Percentiles rank a stretch among this genome's conserved stretches.
phyloP scores from a whole-genome alignment of 768 basidiomycete genomes.

The Dentipellis fragilis region DNA sequence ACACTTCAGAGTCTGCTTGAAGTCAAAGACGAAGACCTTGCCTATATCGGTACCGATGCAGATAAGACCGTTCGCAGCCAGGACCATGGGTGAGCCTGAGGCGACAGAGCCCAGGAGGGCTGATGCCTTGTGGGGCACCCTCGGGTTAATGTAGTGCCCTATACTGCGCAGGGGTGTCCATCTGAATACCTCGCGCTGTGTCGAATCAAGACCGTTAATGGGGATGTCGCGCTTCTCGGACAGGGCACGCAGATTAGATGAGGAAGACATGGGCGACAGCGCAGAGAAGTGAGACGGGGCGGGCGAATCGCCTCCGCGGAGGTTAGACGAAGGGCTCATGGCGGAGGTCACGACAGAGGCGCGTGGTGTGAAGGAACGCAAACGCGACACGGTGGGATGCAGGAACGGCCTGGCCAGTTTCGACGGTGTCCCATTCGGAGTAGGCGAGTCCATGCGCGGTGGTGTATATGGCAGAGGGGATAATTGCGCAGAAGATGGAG shows the following conservation, averaged over 20 bases:
- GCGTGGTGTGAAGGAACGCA: constrained; percentile 57
- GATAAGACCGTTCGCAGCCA: constrained; percentile 80
- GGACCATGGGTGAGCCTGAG: constrained; percentile 62
- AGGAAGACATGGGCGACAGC: constrained; percentile 58
- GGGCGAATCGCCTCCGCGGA: constrained; percentile 37
- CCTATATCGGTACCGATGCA: constrained; percentile 84
- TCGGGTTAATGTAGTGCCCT: constrained; percentile 44
- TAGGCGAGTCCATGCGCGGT: constrained; percentile 29
- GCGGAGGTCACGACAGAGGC: constrained; percentile 32
- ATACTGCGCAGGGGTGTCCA: constrained; percentile 65
- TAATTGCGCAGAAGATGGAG: constrained; percentile 24
- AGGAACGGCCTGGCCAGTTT: constrained; percentile 48
- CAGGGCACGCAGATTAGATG: constrained; percentile 33
- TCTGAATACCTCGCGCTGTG: constrained; percentile 53
- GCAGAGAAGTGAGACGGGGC: constrained; percentile 59
- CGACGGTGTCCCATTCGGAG: constrained; percentile 22
- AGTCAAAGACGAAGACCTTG: constrained; percentile 76
- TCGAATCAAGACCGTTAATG: constrained; percentile 11
- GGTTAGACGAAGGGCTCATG: constrained; percentile 33
- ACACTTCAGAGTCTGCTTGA: constrained; percentile 74
- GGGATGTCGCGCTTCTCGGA: constrained; percentile 14
- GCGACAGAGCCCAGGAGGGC: constrained; percentile 48
- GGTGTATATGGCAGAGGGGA: constrained; percentile 26
- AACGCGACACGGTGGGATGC: constrained; percentile 69
- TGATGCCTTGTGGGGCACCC: constrained; percentile 47